Conservation (phyloP, 768 basidiomycete species). For the Lentinula sp. region DNA sequence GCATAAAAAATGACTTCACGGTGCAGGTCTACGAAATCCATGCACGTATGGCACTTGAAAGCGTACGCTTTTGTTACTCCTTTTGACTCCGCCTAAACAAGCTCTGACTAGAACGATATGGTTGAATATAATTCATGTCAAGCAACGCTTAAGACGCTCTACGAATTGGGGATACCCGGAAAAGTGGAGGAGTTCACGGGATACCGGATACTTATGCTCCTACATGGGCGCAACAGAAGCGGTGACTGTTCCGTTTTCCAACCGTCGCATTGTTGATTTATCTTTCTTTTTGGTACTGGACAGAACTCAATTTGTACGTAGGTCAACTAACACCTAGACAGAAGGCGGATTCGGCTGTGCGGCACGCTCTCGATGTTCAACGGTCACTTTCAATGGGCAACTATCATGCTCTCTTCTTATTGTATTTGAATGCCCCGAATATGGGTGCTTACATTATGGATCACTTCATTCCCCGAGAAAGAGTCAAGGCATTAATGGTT, state of each 20-base stretch:
- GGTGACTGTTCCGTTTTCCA: slow-evolving; percentile 46
- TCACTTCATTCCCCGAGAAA: slow-evolving; percentile 91
- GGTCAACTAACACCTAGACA: slow-evolving; percentile 94
- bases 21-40: slow-evolving; percentile 98
- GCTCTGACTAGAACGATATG: slow-evolving; percentile 71
- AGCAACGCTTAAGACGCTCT: slow-evolving; percentile 80
- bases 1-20: slow-evolving; percentile 98
- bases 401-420: slow-evolving; percentile 86
- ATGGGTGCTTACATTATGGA: slow-evolving; percentile 99
- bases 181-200: slow-evolving; percentile 95
- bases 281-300: slow-evolving; percentile 1
- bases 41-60: slow-evolving; percentile 93
- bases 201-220: slow-evolving; percentile 92
- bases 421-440: slow-evolving; percentile 81
- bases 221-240: slow-evolving; percentile 90
- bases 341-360: slow-evolving; percentile 73
- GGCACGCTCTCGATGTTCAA: slow-evolving; percentile 87
- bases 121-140: slow-evolving; percentile 99
- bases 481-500: slow-evolving; percentile 77
- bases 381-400: slow-evolving; percentile 88
- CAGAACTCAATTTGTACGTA: slow-evolving; percentile 95
- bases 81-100: slow-evolving; percentile 10
- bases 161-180: slow-evolving; percentile 90
- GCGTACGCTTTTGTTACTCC: slow-evolving; percentile 40
- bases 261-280: not conserved